phyloP scores from a whole-genome alignment of 768 basidiomycete species.

The Ramaria sp. region DNA sequence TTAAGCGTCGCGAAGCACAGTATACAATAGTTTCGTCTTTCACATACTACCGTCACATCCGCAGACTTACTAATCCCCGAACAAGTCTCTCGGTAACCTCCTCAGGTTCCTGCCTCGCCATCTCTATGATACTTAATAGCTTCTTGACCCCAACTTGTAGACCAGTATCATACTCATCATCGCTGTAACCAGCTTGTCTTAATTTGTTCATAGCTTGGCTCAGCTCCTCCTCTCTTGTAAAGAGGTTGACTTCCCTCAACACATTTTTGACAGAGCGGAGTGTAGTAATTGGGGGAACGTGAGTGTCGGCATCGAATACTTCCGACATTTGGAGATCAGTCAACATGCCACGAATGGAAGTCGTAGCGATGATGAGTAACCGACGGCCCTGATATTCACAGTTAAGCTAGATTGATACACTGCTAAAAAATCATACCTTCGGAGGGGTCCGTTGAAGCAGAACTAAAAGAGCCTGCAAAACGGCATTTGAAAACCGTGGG shows the following conservation, averaged over 20 bases:
- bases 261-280: slow-evolving; percentile 66
- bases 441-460: slow-evolving; percentile 84
- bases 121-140: slow-evolving; percentile 82
- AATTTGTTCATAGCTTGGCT: slow-evolving; percentile 53
- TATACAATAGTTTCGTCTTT: too few species aligned
- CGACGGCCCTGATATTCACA: slow-evolving; percentile 62
- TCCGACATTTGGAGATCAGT: slow-evolving; percentile 84
- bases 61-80: slow-evolving; percentile 36
- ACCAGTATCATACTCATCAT: slow-evolving; percentile 25
- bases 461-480: slow-evolving; percentile 83
- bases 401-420: neutral
- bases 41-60: neutral
- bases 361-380: slow-evolving; percentile 83
- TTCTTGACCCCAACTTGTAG: slow-evolving; percentile 91
- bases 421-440: slow-evolving; percentile 44
- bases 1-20: too few species aligned
- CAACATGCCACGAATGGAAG: slow-evolving; percentile 78
- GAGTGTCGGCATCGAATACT: slow-evolving; percentile 78
- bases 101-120: slow-evolving; percentile 93
- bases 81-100: slow-evolving; percentile 64
- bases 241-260: slow-evolving; percentile 69
- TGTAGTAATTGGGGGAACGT: slow-evolving; percentile 70
- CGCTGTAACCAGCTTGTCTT: slow-evolving; percentile 60
- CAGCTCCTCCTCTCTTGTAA: slow-evolving; percentile 44
- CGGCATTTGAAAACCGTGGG: slow-evolving; percentile 90